Evolutionary conservation across 2,329 filamentous ascomycete genomes (phyloP), one percentile per base, ranked within the genome.

Genomic region (Diaporthe capsici): DNA sequence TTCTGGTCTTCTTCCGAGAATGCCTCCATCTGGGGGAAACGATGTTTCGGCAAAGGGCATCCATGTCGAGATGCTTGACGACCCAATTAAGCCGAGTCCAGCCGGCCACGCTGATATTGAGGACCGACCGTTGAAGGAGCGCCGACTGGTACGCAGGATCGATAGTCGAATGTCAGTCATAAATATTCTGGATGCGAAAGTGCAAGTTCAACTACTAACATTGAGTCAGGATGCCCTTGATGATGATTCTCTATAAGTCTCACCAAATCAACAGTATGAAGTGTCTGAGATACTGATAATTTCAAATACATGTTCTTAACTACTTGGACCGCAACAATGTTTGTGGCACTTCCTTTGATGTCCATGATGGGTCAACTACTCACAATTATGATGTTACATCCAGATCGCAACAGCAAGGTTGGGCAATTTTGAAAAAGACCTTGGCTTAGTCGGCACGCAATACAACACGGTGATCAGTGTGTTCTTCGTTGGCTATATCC

Each of bases 281-380:
- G 10, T 34, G 9, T 34, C 17, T 3, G 17, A n/a, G 8, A 4
- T 63, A 5, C 22, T 58, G 47, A 72, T 57, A 37, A 37, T 1
- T 47, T 22, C 8, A 77, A 76, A 76, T 78, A 34, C 55, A 92
- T 78, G 89, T 92, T 76, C 83, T 92, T 82, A 92, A 92, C 79
- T 92, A 91, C 81, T 82, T 92, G 61, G 89, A 83, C 49, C 78
- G 81, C 0, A 82, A 82, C 47, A 81, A 80, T 22, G 61, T 65
- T 7, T n/a, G 61, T 65, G 25, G 5, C 17, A 44, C 9, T 34
- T 44, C 25, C 37, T 13, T 42, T 44, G 37, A 63, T 49, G 1
- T 25, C 10, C 9, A 15, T 34, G 9, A 34, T 13, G 17, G 10
- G 17, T 49, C 10, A 49, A 8, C 3, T 34, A 49, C 15, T 65